These are phyloP conservation scores for Leishmania amazonensis DNA, from an alignment of 208 protist genomes.

Conservation along the genomic window DNA sequence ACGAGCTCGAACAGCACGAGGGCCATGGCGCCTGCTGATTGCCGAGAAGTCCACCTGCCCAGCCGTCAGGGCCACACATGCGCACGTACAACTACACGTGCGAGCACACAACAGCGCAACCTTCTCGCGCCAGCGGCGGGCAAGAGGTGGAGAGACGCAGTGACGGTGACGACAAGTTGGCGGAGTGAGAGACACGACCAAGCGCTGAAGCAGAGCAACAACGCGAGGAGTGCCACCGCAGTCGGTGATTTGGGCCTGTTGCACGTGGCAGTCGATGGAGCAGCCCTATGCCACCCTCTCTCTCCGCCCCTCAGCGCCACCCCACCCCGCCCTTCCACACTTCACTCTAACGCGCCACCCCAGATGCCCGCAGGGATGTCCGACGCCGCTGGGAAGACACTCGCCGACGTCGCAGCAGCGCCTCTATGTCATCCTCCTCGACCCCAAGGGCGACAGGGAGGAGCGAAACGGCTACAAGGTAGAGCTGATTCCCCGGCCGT, in stretches of 20 bases:
- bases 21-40: background rate
- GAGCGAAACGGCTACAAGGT: conserved; percentile 58
- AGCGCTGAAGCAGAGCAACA: background rate
- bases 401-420: conserved; percentile 53
- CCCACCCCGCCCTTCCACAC: background rate
- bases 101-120: background rate
- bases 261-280: background rate
- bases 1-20: background rate
- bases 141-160: no score
- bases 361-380: conserved; percentile 4
- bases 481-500: conserved; percentile 69
- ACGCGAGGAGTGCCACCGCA: background rate
- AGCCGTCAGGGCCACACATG: background rate
- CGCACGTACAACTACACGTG: background rate
- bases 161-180: background rate
- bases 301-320: background rate
- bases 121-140: background rate
- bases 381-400: conserved; percentile 15
- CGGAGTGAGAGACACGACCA: background rate
- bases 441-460: conserved; percentile 44
- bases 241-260: background rate
- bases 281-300: background rate
- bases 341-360: background rate
- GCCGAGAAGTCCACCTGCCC: background rate
- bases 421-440: conserved; percentile 74